These are phyloP conservation scores for Globisporangium solare DNA, from an alignment of 352 stramenopile species.

Conservation along the genomic window DNA sequence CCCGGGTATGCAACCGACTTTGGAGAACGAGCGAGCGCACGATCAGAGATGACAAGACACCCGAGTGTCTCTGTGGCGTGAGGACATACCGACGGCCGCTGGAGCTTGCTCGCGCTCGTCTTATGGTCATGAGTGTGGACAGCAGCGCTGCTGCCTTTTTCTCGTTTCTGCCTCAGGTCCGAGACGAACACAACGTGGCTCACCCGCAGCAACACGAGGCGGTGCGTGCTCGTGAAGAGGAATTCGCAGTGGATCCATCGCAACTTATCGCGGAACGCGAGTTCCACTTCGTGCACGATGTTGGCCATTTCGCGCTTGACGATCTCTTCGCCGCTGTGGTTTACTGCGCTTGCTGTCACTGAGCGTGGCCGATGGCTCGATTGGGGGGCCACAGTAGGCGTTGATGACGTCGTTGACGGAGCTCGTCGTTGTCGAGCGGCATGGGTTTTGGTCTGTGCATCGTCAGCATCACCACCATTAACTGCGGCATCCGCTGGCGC, in stretches of 20 bases:
- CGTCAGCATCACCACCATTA: too few relatives aligned
- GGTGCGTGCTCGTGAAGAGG: slow-evolving; percentile 45
- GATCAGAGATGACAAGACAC: too few relatives aligned
- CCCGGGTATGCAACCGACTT: slow-evolving; percentile 15
- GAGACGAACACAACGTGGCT: slow-evolving; percentile 54
- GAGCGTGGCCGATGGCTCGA: slow-evolving; percentile 2
- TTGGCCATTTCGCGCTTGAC: slow-evolving; percentile 39
- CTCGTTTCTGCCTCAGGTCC: slow-evolving; percentile 22
- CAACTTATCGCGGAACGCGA: slow-evolving; percentile 32
- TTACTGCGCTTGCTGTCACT: background rate
- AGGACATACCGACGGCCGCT: slow-evolving; percentile 13
- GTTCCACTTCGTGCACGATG: slow-evolving; percentile 44
- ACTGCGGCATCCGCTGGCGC: background rate
- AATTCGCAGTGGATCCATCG: slow-evolving; percentile 50
- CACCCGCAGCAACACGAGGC: slow-evolving; percentile 50
- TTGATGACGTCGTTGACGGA: background rate
- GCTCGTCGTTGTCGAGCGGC: background rate
- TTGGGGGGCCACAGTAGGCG: too few relatives aligned
- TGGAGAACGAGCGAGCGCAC: too few relatives aligned
- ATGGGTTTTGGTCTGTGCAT: too few relatives aligned
- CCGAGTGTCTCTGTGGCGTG: too few relatives aligned
- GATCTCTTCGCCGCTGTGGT: slow-evolving; percentile 33
- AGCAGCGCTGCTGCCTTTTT: background rate
- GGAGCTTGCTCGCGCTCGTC: slow-evolving; percentile 1
- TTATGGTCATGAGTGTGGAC: background rate